Evolutionary conservation across 768 basidiomycete species (phyloP).

Genomic region (Kwoniella pini): DNA sequence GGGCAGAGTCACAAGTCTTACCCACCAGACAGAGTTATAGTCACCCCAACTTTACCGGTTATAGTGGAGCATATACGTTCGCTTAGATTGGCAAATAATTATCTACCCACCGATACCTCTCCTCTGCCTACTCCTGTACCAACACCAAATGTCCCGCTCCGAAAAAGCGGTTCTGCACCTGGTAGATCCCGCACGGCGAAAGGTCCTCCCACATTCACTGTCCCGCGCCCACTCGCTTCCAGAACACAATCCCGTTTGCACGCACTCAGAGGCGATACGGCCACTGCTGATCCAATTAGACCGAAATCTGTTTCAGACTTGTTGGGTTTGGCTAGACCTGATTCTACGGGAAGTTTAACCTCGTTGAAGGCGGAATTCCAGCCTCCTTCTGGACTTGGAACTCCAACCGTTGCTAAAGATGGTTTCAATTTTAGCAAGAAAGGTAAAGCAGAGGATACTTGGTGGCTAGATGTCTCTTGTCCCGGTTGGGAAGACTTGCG

Average conservation of each 20-base stretch:
- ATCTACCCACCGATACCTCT: slow-evolving; percentile 14
- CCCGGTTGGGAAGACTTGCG: slow-evolving; percentile 87
- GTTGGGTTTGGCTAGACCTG: slow-evolving; percentile 35
- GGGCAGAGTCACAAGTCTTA: background rate
- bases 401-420: slow-evolving; percentile 1
- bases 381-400: slow-evolving; percentile 5
- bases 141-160: slow-evolving; percentile 12
- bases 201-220: slow-evolving; percentile 19
- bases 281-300: slow-evolving; percentile 16
- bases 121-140: slow-evolving; percentile 12
- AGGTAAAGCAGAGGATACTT: slow-evolving; percentile 55
- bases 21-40: slow-evolving; percentile 39
- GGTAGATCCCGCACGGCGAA: slow-evolving; percentile 20
- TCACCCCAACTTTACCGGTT: slow-evolving; percentile 39
- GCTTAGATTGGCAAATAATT: slow-evolving; percentile 31
- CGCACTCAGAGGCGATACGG: slow-evolving; percentile 18
- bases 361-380: slow-evolving; percentile 18
- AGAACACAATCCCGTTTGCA: slow-evolving; percentile 29
- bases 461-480: slow-evolving; percentile 89
- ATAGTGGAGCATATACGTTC: slow-evolving; percentile 38
- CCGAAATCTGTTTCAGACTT: slow-evolving; percentile 51
- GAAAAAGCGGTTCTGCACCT: slow-evolving; percentile 27
- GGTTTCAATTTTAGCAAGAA: slow-evolving; percentile 9
- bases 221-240: slow-evolving; percentile 17
- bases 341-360: slow-evolving; percentile 21